Conservation (phyloP, 495 filamentous ascomycete species). For the Staphylotrichum longicolle region DNA sequence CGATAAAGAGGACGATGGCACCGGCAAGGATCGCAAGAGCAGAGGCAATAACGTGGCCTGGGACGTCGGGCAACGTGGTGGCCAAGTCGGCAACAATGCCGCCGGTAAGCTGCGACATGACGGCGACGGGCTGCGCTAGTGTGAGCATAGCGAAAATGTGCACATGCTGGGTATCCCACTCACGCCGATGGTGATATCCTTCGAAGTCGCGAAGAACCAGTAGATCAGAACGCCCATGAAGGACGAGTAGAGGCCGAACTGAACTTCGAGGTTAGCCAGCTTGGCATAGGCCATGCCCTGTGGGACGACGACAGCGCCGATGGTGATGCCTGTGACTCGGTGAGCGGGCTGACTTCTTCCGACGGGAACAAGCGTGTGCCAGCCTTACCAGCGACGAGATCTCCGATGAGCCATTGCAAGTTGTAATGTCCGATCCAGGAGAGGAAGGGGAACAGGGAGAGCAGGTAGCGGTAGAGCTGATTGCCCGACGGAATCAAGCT, state of each 20-base stretch:
- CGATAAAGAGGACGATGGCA: slow-evolving; percentile 76
- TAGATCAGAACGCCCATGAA: slow-evolving; percentile 97
- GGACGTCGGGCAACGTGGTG: slow-evolving; percentile 56
- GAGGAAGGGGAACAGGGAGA: slow-evolving; percentile 79
- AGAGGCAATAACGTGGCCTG: slow-evolving; percentile 65
- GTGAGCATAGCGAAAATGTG: slow-evolving; percentile 9
- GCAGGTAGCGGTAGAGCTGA: slow-evolving; percentile 57
- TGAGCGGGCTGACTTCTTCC: slow-evolving; percentile 12
- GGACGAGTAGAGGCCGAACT: slow-evolving; percentile 93
- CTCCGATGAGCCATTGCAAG: slow-evolving; percentile 79
- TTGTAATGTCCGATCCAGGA: slow-evolving; percentile 90
- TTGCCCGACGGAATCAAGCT: slow-evolving; percentile 56
- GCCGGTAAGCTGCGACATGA: slow-evolving; percentile 88
- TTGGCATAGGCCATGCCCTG: slow-evolving; percentile 97
- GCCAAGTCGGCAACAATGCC: slow-evolving; percentile 66
- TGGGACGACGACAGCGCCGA: slow-evolving; percentile 92
- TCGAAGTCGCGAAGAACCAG: slow-evolving; percentile 98
- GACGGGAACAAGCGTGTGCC: neutral
- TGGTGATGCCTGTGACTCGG: slow-evolving; percentile 68
- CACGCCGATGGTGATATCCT: slow-evolving; percentile 98
- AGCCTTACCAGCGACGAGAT: slow-evolving; percentile 79
- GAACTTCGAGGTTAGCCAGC: slow-evolving; percentile 69
- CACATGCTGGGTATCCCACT: slow-evolving; percentile 37
- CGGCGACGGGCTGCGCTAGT: slow-evolving; percentile 75
- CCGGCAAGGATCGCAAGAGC: slow-evolving; percentile 78